Conservation (phyloP, 495 filamentous ascomycete genomes). For the Aspergillus haitiensis region DNA sequence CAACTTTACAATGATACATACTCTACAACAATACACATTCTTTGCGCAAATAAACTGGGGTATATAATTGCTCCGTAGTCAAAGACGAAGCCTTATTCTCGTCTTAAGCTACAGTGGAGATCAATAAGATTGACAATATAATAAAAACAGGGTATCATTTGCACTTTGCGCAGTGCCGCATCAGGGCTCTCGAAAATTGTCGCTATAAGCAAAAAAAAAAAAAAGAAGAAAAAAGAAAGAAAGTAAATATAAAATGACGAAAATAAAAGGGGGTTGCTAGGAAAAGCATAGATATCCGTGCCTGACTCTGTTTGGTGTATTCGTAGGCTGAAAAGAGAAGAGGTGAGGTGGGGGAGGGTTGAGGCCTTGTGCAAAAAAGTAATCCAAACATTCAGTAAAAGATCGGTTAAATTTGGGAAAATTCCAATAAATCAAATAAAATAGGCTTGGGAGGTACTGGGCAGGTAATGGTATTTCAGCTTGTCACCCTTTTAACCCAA, state of each 20-base stretch:
- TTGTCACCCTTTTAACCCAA: slow-evolving; percentile 76
- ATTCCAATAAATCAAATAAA: too few species aligned
- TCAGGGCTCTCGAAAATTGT: slow-evolving; percentile 1
- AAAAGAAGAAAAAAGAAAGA: too few species aligned
- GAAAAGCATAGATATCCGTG: not conserved
- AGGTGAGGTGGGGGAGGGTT: too few species aligned
- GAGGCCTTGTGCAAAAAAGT: too few species aligned
- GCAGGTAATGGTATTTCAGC: slow-evolving; percentile 26
- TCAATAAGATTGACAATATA: not conserved
- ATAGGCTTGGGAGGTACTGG: too few species aligned
- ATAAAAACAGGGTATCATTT: slow-evolving; percentile 24
- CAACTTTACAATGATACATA: slow-evolving; percentile 17
- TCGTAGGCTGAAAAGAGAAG: too few species aligned
- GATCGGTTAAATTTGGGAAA: too few species aligned
- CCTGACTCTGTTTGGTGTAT: too few species aligned
- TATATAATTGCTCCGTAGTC: not conserved
- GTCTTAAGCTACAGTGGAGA: not conserved
- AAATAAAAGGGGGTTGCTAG: not conserved
- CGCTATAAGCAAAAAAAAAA: not conserved
- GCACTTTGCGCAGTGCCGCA: slow-evolving; percentile 13
- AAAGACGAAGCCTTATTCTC: not conserved
- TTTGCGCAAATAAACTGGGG: slow-evolving; percentile 9
- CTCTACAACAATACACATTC: slow-evolving; percentile 9
- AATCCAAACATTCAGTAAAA: too few species aligned
- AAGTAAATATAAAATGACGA: too few species aligned